A percentile compares a stretch with the other conserved stretches of the same genome.
Evolutionary conservation across 2,329 filamentous ascomycete genomes (phyloP).

Genomic region (Cladophialophora psammophila): DNA sequence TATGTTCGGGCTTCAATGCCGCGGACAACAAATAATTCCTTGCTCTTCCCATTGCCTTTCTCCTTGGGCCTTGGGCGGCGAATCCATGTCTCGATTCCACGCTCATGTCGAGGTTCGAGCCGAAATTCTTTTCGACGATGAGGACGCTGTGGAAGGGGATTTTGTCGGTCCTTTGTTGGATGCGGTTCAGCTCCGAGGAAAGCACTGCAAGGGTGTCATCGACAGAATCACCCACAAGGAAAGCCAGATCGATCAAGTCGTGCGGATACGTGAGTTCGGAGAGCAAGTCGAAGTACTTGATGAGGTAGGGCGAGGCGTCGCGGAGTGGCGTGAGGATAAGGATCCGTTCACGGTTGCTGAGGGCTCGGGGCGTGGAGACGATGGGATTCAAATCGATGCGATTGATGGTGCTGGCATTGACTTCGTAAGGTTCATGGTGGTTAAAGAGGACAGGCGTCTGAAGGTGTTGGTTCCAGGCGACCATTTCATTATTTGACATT

Average conservation of each 20-base stretch:
- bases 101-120: slow-evolving; percentile 74
- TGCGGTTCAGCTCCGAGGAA: slow-evolving; percentile 81
- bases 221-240: slow-evolving; percentile 88
- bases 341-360: slow-evolving; percentile 82
- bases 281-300: slow-evolving; percentile 92
- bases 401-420: slow-evolving; percentile 81
- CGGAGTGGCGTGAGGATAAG: slow-evolving; percentile 92
- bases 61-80: slow-evolving; percentile 83
- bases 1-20: slow-evolving; percentile 89
- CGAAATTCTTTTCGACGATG: slow-evolving; percentile 92
- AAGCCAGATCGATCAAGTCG: slow-evolving; percentile 90
- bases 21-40: slow-evolving; percentile 89
- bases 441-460: slow-evolving; percentile 97
- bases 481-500: slow-evolving; percentile 90
- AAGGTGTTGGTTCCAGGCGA: slow-evolving; percentile 85
- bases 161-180: slow-evolving; percentile 81
- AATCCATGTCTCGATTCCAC: slow-evolving; percentile 87
- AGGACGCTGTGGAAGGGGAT: slow-evolving; percentile 84
- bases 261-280: slow-evolving; percentile 92
- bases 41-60: slow-evolving; percentile 87
- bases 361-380: slow-evolving; percentile 78
- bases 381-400: slow-evolving; percentile 85
- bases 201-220: slow-evolving; percentile 93
- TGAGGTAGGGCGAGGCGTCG: slow-evolving; percentile 81
- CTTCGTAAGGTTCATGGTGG: slow-evolving; percentile 83